These are phyloP conservation scores for Allomyces macrogynus DNA, from an alignment of 192 early-diverging fungal genomes.

Conservation along the genomic window DNA sequence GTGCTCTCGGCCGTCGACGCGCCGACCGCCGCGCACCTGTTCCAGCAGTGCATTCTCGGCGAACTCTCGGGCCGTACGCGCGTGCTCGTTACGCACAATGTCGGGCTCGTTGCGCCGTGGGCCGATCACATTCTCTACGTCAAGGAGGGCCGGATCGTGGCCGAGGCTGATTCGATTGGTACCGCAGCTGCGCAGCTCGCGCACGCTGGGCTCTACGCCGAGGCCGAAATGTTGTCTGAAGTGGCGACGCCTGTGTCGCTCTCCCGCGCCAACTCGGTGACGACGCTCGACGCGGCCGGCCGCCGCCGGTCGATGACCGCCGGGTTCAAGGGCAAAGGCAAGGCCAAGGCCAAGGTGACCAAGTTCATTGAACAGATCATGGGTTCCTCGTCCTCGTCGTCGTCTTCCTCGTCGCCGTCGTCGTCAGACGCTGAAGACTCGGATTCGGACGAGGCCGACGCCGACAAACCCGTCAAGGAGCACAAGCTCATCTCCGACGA, in stretches of 20 bases:
- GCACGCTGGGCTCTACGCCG: conserved; percentile 18
- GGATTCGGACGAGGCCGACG: conserved; percentile 16
- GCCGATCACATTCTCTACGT: conserved; percentile 37
- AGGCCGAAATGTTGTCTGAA: conserved; percentile 7
- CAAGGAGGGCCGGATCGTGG: conserved; percentile 31
- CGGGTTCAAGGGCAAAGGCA: conserved; percentile 15
- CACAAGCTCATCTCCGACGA: conserved; percentile 63
- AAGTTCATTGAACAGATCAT: conserved; percentile 5
- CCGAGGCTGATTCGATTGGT: conserved; percentile 12
- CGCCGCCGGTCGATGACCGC: conserved; percentile 14
- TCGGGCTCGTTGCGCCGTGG: conserved; percentile 33
- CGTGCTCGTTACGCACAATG: conserved; percentile 81
- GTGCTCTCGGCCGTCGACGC: too few relatives aligned
- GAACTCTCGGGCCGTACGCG: conserved; percentile 55
- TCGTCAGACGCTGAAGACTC: conserved; percentile 12
- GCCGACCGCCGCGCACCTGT: too few relatives aligned
- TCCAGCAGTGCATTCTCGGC: conserved; percentile 50
- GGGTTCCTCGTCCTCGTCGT: neutral
- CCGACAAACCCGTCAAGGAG: too few relatives aligned
- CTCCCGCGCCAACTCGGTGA: too few relatives aligned
- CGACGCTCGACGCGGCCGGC: too few relatives aligned
- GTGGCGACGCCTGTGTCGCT: conserved; percentile 10
- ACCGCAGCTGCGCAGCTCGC: conserved; percentile 21
- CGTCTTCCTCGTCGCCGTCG: neutral
- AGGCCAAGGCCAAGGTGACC: conserved; percentile 8